A percentile compares a stretch with the other conserved stretches of the same genome.
phyloP scores from a whole-genome alignment of 495 filamentous ascomycete species.

The Lasiosphaeria ovina region DNA sequence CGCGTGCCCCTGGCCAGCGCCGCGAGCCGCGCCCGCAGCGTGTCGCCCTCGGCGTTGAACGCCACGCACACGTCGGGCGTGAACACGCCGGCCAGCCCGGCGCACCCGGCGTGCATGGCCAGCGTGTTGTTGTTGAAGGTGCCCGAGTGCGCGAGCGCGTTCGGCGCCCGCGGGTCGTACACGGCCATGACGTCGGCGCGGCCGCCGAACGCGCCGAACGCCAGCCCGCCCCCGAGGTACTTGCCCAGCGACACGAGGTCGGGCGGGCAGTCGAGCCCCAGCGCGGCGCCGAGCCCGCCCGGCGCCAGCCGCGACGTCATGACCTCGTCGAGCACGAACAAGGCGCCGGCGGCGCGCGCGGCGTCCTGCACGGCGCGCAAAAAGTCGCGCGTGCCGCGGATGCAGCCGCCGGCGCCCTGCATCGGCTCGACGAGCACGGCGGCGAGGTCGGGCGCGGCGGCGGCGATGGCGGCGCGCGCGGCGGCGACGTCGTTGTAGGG shows the following conservation, averaged over 20 bases:
- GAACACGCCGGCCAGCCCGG: conserved; percentile 43
- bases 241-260: conserved; percentile 64
- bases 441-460: conserved; percentile 35
- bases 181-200: conserved; percentile 51
- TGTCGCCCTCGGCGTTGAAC: conserved; percentile 41
- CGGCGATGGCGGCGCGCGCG: conserved; percentile 35
- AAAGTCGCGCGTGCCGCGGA: conserved; percentile 46
- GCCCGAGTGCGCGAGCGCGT: conserved; percentile 51
- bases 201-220: conserved; percentile 64
- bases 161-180: conserved; percentile 48
- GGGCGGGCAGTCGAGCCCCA: conserved; percentile 40
- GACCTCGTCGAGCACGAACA: conserved; percentile 66
- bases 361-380: conserved; percentile 31
- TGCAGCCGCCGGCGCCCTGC: conserved; percentile 55
- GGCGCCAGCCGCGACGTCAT: conserved; percentile 57
- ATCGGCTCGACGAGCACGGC: conserved; percentile 60
- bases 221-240: conserved; percentile 61
- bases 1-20: conserved; percentile 34
- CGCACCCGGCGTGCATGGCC: conserved; percentile 54
- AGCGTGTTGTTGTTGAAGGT: conserved; percentile 70
- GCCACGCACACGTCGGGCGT: conserved; percentile 36
- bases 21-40: conserved; percentile 31
- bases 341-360: conserved; percentile 35
- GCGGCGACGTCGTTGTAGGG: conserved; percentile 49
- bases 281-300: conserved; percentile 42